These are phyloP conservation scores for Sonneratia alba DNA, from an alignment of 345 rosid genomes.

Conservation along the genomic window DNA sequence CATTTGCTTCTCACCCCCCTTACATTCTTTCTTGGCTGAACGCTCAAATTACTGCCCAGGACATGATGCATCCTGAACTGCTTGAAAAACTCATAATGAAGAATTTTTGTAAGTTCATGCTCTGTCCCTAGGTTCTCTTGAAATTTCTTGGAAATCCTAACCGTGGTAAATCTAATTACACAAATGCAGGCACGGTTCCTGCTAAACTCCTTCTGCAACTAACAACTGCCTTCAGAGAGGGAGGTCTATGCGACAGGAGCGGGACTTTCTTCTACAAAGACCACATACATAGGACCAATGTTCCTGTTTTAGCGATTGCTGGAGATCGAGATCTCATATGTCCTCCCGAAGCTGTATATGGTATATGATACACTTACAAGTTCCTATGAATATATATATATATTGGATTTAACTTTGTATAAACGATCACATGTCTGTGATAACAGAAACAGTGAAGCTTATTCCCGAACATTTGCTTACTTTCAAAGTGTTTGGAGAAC, in stretches of 20 bases:
- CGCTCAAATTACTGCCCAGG: slow-evolving; percentile 48
- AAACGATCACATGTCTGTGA: background rate
- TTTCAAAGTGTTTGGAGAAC: slow-evolving; percentile 63
- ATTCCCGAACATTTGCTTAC: slow-evolving; percentile 46
- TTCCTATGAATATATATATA: background rate
- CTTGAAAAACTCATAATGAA: slow-evolving; percentile 57
- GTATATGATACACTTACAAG: slow-evolving; percentile 18
- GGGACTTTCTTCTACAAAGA: slow-evolving; percentile 64
- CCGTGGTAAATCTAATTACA: background rate
- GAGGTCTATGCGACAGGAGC: slow-evolving; percentile 52
- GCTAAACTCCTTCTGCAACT: slow-evolving; percentile 66
- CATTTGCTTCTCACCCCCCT: slow-evolving; percentile 58
- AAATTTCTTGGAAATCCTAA: background rate
- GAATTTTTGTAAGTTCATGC: slow-evolving; percentile 43
- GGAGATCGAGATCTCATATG: slow-evolving; percentile 74
- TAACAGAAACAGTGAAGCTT: slow-evolving; percentile 69
- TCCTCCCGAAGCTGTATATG: slow-evolving; percentile 80
- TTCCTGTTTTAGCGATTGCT: slow-evolving; percentile 73
- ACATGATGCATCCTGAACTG: slow-evolving; percentile 61
- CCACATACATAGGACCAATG: slow-evolving; percentile 50
- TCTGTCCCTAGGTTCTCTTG: background rate
- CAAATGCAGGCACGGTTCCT: slow-evolving; percentile 56
- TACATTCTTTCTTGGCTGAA: slow-evolving; percentile 53
- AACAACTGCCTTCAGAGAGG: slow-evolving; percentile 43
- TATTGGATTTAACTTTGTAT: background rate